These are phyloP conservation scores for Pseudonitzschia pungens DNA, from an alignment of 108 stramenopile genomes.

Conservation along the genomic window DNA sequence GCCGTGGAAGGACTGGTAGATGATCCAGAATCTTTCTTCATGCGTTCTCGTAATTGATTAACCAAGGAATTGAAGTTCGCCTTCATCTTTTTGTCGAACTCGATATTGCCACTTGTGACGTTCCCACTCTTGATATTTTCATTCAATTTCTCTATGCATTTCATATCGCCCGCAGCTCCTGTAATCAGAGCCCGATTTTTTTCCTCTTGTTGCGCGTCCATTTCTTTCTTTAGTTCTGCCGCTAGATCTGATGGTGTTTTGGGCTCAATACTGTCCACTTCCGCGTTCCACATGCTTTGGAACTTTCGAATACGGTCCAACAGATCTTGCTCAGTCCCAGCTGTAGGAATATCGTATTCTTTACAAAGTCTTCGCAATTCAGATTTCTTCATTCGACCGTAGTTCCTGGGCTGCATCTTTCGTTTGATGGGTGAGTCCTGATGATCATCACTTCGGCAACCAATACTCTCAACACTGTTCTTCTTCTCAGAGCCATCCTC, in stretches of 20 bases:
- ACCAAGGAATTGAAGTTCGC: constrained; percentile 13
- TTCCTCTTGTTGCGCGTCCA: constrained; percentile 26
- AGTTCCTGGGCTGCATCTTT: constrained; percentile 1
- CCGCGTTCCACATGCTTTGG: constrained; percentile 55
- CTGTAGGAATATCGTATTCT: constrained; percentile 37
- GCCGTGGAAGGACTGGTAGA: background rate
- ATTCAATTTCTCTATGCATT: constrained; percentile 11
- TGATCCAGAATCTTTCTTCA: background rate
- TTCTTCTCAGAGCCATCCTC: background rate
- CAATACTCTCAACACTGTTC: background rate
- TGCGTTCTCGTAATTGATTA: background rate
- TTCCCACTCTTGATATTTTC: constrained; percentile 1
- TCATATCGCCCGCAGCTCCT: background rate
- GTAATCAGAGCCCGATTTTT: background rate
- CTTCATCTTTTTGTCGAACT: constrained; percentile 19
- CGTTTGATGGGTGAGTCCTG: background rate
- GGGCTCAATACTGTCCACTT: constrained; percentile 52
- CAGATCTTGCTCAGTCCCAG: constrained; percentile 47
- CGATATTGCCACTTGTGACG: constrained; percentile 17
- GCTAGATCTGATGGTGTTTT: constrained; percentile 39
- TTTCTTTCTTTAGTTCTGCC: constrained; percentile 37
- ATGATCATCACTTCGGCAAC: constrained; percentile 1
- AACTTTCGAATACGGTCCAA: constrained; percentile 49
- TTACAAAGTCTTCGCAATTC: constrained; percentile 45
- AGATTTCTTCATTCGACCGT: constrained; percentile 36